Conservation (phyloP, 1,284 basidiomycete genomes). For the Porodaedalea pini region DNA sequence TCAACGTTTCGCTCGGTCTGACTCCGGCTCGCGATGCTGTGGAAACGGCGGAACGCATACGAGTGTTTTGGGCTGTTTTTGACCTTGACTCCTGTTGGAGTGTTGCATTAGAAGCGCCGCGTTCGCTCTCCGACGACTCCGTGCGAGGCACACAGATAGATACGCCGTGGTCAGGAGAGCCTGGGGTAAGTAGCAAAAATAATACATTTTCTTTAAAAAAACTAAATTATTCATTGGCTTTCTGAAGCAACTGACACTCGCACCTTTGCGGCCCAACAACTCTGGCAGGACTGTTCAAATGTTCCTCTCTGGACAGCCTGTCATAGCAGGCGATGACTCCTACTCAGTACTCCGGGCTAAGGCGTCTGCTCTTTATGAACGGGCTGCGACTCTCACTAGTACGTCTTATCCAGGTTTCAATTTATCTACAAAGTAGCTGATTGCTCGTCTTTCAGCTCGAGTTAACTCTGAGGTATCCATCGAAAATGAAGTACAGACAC, state of each 20-base stretch:
- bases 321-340: not conserved
- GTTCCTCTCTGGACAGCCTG: constrained; percentile 2
- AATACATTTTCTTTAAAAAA: not conserved
- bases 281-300: constrained; percentile 1
- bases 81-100: constrained; percentile 64
- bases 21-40: constrained; percentile 36
- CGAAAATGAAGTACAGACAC: not conserved
- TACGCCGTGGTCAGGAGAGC: constrained; percentile 66
- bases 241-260: not conserved
- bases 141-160: constrained; percentile 42
- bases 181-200: constrained; percentile 33
- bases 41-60: constrained; percentile 59
- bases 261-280: not conserved
- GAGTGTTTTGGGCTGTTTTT: constrained; percentile 71
- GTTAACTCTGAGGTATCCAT: not conserved
- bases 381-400: constrained; percentile 2
- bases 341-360: constrained; percentile 9
- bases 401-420: not conserved
- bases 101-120: constrained; percentile 53
- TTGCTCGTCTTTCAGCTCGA: not conserved
- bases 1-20: not conserved
- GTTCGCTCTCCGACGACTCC: constrained; percentile 37
- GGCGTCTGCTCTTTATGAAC: constrained; percentile 17
- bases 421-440: not conserved
- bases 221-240: not conserved